Percentiles rank a stretch among this genome's conserved stretches.
These are phyloP conservation scores for Ormosia semicastrata DNA, from an alignment of 306 rosid genomes.

Conservation along the genomic window DNA sequence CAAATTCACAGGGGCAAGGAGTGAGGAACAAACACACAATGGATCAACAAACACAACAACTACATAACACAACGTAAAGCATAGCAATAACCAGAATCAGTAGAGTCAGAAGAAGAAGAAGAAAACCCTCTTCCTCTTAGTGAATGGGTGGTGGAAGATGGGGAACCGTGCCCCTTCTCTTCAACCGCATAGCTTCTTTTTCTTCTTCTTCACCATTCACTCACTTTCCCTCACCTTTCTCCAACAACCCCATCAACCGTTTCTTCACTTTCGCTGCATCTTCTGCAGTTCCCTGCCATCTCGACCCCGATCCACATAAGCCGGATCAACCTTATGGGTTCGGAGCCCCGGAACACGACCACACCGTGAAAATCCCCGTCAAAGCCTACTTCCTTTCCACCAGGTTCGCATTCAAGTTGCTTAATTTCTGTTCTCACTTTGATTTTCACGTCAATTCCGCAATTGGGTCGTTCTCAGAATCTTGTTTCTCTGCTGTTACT, in stretches of 20 bases:
- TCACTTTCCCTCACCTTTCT: conserved; percentile 15
- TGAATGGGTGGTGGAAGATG: conserved; percentile 86
- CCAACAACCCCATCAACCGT: neutral
- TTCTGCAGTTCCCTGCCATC: conserved; percentile 58
- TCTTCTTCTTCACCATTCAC: conserved; percentile 28
- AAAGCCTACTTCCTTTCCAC: conserved; percentile 91
- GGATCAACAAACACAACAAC: neutral
- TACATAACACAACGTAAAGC: neutral
- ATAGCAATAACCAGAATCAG: neutral
- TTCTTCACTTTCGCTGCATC: conserved; percentile 42
- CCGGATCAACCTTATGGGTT: conserved; percentile 23
- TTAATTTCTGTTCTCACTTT: conserved; percentile 7
- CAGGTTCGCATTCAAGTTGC: conserved; percentile 49
- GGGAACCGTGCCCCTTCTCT: conserved; percentile 62
- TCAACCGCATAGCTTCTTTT: conserved; percentile 31
- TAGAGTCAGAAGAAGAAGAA: neutral
- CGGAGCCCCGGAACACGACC: conserved; percentile 35
- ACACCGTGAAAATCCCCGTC: conserved; percentile 58
- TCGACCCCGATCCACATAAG: conserved; percentile 35
- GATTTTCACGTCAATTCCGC: neutral
- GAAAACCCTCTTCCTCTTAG: conserved; percentile 4
- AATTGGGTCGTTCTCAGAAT: conserved; percentile 14
- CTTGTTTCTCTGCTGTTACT: neutral
- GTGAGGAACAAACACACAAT: neutral
- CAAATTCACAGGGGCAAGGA: neutral